Percentiles rank a stretch among this genome's conserved stretches.
These are phyloP conservation scores for Phytophthora agathidicida DNA, from an alignment of 352 stramenopile species.

Conservation along the genomic window DNA sequence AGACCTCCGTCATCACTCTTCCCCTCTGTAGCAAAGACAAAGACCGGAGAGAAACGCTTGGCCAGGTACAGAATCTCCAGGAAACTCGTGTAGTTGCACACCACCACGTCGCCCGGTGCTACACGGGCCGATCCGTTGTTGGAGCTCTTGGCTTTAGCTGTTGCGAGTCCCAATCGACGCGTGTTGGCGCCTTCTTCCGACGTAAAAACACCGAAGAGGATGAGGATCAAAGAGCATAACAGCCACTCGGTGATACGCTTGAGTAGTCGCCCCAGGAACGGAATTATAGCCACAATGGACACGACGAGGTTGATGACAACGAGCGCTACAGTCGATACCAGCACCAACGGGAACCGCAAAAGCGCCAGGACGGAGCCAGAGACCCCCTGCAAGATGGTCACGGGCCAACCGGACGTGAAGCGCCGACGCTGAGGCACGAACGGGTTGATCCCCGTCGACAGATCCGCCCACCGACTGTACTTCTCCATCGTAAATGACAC, in stretches of 20 bases:
- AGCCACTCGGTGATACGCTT: constrained; percentile 76
- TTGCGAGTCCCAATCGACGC: constrained; percentile 69
- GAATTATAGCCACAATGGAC: constrained; percentile 62
- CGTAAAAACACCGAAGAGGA: constrained; percentile 72
- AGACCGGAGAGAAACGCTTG: constrained; percentile 78
- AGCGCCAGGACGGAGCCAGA: constrained; percentile 52
- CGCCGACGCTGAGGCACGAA: constrained; percentile 83
- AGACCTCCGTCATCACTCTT: constrained; percentile 58
- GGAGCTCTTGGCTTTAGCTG: constrained; percentile 32
- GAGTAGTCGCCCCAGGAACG: constrained; percentile 68
- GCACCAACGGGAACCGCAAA: constrained; percentile 59
- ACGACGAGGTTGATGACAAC: constrained; percentile 55
- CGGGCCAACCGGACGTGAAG: constrained; percentile 43
- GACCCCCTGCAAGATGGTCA: constrained; percentile 52
- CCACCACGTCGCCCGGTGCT: constrained; percentile 60
- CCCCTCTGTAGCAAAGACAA: constrained; percentile 63
- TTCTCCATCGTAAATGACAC: constrained; percentile 76
- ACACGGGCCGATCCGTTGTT: constrained; percentile 45
- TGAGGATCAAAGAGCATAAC: constrained; percentile 69
- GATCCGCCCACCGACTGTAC: constrained; percentile 85
- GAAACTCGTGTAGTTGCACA: constrained; percentile 87
- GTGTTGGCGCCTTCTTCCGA: constrained; percentile 76
- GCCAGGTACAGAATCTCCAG: constrained; percentile 81
- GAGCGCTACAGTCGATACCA: constrained; percentile 44
- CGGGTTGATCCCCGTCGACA: constrained; percentile 87